Percentiles rank a stretch among this genome's conserved stretches.
These are phyloP conservation scores for Micromonas pusilla DNA, from an alignment of 139 green algal genomes.

Conservation along the genomic window DNA sequence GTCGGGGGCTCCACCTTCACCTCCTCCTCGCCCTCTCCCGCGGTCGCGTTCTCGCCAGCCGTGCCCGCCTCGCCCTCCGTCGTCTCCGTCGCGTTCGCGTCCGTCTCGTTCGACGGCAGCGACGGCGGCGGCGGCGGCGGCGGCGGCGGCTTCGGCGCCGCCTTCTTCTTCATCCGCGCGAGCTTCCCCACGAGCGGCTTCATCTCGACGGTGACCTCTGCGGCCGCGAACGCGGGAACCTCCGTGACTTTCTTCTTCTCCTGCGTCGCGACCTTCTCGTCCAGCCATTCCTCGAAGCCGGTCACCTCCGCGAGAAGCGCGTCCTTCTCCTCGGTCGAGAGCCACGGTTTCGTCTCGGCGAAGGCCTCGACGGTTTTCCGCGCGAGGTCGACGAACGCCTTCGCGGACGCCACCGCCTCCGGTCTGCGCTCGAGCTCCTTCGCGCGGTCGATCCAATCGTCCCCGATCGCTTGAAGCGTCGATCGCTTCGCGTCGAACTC, in stretches of 20 bases:
- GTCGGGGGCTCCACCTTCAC: neutral
- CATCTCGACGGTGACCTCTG: slow-evolving; percentile 1
- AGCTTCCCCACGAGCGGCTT: neutral
- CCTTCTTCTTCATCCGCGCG: slow-evolving; percentile 16
- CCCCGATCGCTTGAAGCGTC: slow-evolving; percentile 46
- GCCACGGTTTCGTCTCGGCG: slow-evolving; percentile 74
- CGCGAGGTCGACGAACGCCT: slow-evolving; percentile 47
- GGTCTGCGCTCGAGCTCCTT: slow-evolving; percentile 46
- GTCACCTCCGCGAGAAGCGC: slow-evolving; percentile 52
- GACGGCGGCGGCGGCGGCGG: slow-evolving; percentile 17
- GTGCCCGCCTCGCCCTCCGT: neutral
- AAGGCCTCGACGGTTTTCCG: slow-evolving; percentile 48
- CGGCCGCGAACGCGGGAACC: slow-evolving; percentile 6
- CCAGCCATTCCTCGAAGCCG: slow-evolving; percentile 55
- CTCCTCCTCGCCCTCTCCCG: neutral
- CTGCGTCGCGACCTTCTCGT: slow-evolving; percentile 55
- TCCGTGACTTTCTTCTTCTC: slow-evolving; percentile 43
- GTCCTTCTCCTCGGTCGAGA: slow-evolving; percentile 56
- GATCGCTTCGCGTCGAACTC: slow-evolving; percentile 43
- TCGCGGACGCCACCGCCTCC: slow-evolving; percentile 40
- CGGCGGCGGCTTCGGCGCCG: slow-evolving; percentile 26
- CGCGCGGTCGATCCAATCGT: slow-evolving; percentile 45
- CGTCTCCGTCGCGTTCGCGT: slow-evolving; percentile 19
- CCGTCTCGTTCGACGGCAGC: slow-evolving; percentile 14
- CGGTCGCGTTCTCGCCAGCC: neutral